Conservation (phyloP, 306 rosid species). For the Vigna reflexopilosa region DNA sequence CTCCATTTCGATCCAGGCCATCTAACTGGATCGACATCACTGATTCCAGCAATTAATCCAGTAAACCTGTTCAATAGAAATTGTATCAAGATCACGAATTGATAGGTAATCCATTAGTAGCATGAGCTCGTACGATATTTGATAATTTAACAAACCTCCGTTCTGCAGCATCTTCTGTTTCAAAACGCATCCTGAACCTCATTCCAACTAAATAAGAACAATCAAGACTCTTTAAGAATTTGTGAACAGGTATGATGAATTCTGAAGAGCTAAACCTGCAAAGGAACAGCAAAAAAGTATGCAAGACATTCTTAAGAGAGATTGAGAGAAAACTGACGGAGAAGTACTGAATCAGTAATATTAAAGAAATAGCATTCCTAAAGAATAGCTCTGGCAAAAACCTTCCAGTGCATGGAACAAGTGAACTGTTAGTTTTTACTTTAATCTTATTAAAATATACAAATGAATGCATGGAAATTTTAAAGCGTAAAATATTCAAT, state of each 20-base stretch:
- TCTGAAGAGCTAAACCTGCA: slow-evolving; percentile 82
- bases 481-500: slow-evolving; percentile 4
- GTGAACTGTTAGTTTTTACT: neutral
- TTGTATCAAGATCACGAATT: neutral
- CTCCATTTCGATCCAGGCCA: slow-evolving; percentile 97
- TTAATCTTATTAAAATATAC: neutral
- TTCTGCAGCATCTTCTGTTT: slow-evolving; percentile 89
- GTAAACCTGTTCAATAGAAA: slow-evolving; percentile 62
- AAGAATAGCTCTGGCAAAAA: neutral
- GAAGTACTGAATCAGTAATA: neutral
- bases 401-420: neutral
- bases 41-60: slow-evolving; percentile 75
- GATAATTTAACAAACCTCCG: slow-evolving; percentile 66
- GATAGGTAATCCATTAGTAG: slow-evolving; percentile 10
- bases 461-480: neutral
- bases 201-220: slow-evolving; percentile 77
- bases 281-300: slow-evolving; percentile 1
- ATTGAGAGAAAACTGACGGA: neutral
- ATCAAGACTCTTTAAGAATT: slow-evolving; percentile 71
- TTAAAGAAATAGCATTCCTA: neutral
- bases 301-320: no score
- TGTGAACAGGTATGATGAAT: slow-evolving; percentile 75
- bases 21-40: slow-evolving; percentile 78
- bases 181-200: slow-evolving; percentile 92
- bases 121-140: slow-evolving; percentile 15